Evolutionary conservation across 176 grass and related monocot species (phyloP).

Genomic region (Typha latifolia): DNA sequence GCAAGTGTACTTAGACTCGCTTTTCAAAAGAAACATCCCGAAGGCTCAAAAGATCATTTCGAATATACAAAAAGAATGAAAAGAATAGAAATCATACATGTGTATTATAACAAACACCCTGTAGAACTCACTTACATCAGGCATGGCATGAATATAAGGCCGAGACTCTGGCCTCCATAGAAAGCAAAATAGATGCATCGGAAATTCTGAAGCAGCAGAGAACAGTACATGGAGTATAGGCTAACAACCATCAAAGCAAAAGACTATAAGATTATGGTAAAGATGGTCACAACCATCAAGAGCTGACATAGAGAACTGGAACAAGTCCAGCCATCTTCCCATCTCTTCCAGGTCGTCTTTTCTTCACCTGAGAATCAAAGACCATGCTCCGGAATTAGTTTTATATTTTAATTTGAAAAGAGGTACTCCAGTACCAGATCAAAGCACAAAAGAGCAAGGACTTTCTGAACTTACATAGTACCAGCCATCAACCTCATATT

Average conservation of each 20-base stretch:
- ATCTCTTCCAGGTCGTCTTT: constrained; percentile 97
- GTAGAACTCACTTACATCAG: not conserved
- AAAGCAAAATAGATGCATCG: not conserved
- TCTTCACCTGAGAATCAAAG: constrained; percentile 70
- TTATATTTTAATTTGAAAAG: not conserved
- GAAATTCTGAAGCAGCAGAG: not conserved
- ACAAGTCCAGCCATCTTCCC: constrained; percentile 79
- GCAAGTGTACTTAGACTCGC: not conserved
- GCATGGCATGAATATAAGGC: not conserved
- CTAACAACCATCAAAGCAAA: not conserved
- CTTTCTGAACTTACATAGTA: constrained; percentile 74
- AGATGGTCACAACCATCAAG: constrained; percentile 22
- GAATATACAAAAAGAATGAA: not conserved
- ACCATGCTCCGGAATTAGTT: not conserved
- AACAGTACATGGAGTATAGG: too few relatives aligned
- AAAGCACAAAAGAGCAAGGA: not conserved
- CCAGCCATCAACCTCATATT: constrained; percentile 99
- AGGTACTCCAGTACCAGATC: not conserved
- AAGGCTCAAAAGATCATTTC: not conserved
- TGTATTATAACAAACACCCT: not conserved
- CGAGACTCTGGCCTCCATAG: not conserved
- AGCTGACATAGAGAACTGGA: constrained; percentile 91
- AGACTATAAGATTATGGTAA: not conserved
- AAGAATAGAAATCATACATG: not conserved
- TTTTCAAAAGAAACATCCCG: not conserved